A percentile compares a stretch with the other conserved stretches of the same genome.
phyloP scores from a whole-genome alignment of 1,139 yeast species.

The Kluyveromyces sp. region DNA sequence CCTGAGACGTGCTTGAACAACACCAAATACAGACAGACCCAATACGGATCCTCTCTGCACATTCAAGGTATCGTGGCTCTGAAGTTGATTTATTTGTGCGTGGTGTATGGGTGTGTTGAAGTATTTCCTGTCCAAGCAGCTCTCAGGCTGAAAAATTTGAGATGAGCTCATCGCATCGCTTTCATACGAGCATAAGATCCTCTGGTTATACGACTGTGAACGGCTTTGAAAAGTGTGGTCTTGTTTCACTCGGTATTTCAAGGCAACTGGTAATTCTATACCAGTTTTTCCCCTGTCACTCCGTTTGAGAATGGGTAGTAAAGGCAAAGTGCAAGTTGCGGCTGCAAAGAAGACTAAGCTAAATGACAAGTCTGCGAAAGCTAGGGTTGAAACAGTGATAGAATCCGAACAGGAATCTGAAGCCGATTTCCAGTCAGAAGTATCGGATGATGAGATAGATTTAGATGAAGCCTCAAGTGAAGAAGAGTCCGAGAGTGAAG shows the following conservation, averaged over 20 bases:
- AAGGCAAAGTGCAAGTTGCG: conserved; percentile 7
- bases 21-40: neutral
- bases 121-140: neutral
- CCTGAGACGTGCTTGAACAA: too few species aligned
- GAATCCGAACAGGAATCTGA: conserved; percentile 4
- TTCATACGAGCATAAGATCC: too few species aligned
- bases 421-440: neutral
- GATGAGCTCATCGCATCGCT: conserved; percentile 3
- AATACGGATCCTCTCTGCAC: neutral
- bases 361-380: conserved; percentile 5
- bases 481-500: conserved; percentile 6
- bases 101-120: conserved; percentile 6
- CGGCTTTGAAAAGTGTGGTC: too few species aligned
- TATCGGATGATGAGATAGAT: conserved; percentile 14
- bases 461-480: conserved; percentile 13
- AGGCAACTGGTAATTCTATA: too few species aligned
- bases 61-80: neutral
- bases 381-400: neutral
- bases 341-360: conserved; percentile 8
- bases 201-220: too few species aligned
- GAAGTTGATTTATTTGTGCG: neutral
- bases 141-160: neutral
- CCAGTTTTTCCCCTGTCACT: neutral
- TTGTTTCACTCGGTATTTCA: too few species aligned
- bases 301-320: conserved; percentile 1